Base-by-base conservation (phyloP, 352 stramenopile genomes). In the Globisporangium iwayamae region DNA sequence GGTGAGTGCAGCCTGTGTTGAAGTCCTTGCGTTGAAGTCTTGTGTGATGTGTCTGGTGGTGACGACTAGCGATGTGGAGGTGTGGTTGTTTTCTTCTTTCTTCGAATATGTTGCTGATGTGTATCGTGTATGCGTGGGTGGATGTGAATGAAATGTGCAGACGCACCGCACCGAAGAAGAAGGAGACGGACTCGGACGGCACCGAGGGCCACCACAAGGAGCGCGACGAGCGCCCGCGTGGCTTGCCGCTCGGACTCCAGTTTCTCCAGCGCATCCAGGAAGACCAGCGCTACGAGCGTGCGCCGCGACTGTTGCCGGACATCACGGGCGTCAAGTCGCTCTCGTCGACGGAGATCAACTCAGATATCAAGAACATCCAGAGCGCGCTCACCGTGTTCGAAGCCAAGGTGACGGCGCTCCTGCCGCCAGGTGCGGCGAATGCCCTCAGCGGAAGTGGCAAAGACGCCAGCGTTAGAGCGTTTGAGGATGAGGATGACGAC, bases 331-430 rank as follows among this genome's bases (percentile, higher is more conserved):
- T 91, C 53, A 76, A 76, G 46, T 66, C 70, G 55, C 68, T 91
- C 6, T 74, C 78, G 7, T 57, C 59, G 7, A 77, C 73, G 10
- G 83, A 91, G 53, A 75, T 78, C 16, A 72, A 78, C 56, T 54
- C 66, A 16, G 83, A 91, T 61, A 66, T 91, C n/a, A 86, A 81
- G 69, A 67, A 58, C 32, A 87, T 91, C 13, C 71, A 85, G 63
- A 73, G 73, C 7, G 67, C 83, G 25, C 64, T 91, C 38, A 52
- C 59, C 4, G 65, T 68, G 9, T 91, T 87, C 34, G 82, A 91
- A 63, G 62, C 57, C 14, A 65, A 61, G 16, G 45, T 76, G n/a
- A 38, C 62, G 2, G 59, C 61, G 25, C 62, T 72, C 1, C 36
- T 75, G 8, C 65, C 71, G 0, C 53, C 66, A 22, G 61, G 56